Percentiles rank a stretch among this genome's conserved stretches.
Conservation (phyloP, 169 alveolate species). For the Perkinsus marinus region DNA sequence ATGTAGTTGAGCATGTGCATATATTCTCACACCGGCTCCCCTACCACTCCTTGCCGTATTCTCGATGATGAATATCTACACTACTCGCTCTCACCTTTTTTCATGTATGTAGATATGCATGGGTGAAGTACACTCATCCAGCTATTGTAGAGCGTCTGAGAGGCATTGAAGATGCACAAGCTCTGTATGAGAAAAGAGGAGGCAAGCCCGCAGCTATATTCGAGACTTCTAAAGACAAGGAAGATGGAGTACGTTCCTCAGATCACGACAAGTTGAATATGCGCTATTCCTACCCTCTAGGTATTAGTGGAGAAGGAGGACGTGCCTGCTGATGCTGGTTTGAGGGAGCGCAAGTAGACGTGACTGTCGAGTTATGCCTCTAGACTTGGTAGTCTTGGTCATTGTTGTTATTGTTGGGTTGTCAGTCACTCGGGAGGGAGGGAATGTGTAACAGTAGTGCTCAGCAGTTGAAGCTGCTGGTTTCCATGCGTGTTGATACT, state of each 20-base stretch:
- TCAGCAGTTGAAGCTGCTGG: too few species aligned
- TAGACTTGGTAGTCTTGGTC: too few species aligned
- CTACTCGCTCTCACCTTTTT: background rate
- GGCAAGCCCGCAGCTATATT: background rate
- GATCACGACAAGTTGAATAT: too few species aligned
- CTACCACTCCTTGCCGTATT: too few species aligned
- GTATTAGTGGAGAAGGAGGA: background rate
- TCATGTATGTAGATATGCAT: conserved; percentile 43
- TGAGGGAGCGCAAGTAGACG: background rate
- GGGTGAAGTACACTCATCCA: conserved; percentile 72
- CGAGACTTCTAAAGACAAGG: background rate
- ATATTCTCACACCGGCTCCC: too few species aligned
- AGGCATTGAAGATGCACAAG: conserved; percentile 36
- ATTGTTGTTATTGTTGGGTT: too few species aligned
- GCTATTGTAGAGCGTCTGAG: conserved; percentile 52
- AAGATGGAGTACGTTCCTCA: background rate
- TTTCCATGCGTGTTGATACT: too few species aligned
- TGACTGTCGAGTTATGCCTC: too few species aligned
- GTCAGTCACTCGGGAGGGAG: too few species aligned
- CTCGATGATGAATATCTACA: too few species aligned
- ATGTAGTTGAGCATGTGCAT: too few species aligned
- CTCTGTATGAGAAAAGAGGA: conserved; percentile 8
- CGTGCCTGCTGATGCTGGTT: background rate
- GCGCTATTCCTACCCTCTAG: background rate
- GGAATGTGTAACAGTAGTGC: too few species aligned